Conservation (phyloP, 2,329 filamentous ascomycete genomes). For the Fusarium pseudocircinatum region DNA sequence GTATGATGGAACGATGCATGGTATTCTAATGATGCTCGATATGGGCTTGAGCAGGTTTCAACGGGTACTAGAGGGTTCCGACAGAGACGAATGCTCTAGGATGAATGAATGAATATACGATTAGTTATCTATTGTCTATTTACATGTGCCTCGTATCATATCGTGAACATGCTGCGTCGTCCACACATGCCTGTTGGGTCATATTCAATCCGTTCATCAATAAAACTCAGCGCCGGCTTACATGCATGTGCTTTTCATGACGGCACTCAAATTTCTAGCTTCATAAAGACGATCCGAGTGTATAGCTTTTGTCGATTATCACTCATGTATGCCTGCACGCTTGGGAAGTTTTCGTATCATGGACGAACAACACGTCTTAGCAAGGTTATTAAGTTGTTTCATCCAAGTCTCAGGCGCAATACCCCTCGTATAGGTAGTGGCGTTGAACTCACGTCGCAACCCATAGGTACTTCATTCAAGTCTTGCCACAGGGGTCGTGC, state of each 20-base stretch:
- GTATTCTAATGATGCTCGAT: constrained; percentile 13
- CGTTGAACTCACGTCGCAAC: background rate
- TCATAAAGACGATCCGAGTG: background rate
- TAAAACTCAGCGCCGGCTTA: constrained; percentile 29
- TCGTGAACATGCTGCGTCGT: background rate
- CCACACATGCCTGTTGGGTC: background rate
- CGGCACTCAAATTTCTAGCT: background rate
- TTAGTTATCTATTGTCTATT: constrained; percentile 31
- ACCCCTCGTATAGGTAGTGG: background rate
- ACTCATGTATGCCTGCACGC: background rate
- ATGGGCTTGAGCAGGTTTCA: background rate
- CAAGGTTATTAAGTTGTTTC: background rate
- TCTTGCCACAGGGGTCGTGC: background rate
- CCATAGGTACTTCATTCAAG: background rate
- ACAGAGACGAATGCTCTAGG: background rate
- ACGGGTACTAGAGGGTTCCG: background rate
- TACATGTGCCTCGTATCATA: constrained; percentile 3
- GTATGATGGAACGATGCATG: constrained; percentile 22
- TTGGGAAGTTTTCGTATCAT: background rate
- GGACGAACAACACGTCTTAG: background rate
- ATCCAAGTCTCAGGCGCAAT: background rate
- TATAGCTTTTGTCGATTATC: background rate
- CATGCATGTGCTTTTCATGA: constrained; percentile 25
- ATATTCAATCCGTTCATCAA: constrained; percentile 7
- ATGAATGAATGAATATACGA: constrained; percentile 32